These are phyloP conservation scores for Didymella segeticola DNA, from an alignment of 2,329 filamentous ascomycete genomes.

Conservation along the genomic window DNA sequence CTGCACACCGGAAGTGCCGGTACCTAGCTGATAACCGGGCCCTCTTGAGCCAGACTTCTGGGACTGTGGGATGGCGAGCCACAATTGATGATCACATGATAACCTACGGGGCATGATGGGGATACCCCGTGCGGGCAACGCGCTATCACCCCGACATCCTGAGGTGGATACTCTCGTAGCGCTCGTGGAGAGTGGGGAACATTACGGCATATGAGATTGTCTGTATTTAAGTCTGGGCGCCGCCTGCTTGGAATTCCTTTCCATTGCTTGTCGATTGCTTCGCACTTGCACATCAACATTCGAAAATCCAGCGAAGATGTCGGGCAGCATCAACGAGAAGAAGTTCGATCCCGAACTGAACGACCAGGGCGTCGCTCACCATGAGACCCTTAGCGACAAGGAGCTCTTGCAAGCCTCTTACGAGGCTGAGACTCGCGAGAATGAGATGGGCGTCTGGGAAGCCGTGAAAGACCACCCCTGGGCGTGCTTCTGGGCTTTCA, in stretches of 20 bases:
- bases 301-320: conserved; percentile 16
- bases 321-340: conserved; percentile 12
- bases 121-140: conserved; percentile 2
- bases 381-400: conserved; percentile 31
- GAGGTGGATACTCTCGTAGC: conserved; percentile 5
- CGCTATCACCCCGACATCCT: conserved; percentile 8
- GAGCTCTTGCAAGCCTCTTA: conserved; percentile 52
- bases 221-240: conserved; percentile 19
- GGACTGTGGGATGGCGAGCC: no score
- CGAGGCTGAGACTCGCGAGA: conserved; percentile 62
- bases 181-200: conserved; percentile 1
- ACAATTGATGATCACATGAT: conserved; percentile 8
- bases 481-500: conserved; percentile 62
- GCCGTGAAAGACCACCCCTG: conserved; percentile 60
- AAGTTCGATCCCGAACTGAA: conserved; percentile 14
- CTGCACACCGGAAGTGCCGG: conserved; percentile 17
- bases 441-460: conserved; percentile 56
- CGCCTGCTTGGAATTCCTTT: conserved; percentile 12
- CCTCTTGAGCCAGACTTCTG: conserved; percentile 6
- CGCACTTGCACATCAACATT: conserved; percentile 11
- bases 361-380: conserved; percentile 17
- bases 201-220: neutral
- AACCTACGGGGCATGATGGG: conserved; percentile 9
- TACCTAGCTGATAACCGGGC: conserved; percentile 6
- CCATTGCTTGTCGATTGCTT: conserved; percentile 17